Percentiles rank a stretch among this genome's conserved stretches.
phyloP scores from a whole-genome alignment of 108 stramenopile genomes.

The Cyclostephanos tholiformis region DNA sequence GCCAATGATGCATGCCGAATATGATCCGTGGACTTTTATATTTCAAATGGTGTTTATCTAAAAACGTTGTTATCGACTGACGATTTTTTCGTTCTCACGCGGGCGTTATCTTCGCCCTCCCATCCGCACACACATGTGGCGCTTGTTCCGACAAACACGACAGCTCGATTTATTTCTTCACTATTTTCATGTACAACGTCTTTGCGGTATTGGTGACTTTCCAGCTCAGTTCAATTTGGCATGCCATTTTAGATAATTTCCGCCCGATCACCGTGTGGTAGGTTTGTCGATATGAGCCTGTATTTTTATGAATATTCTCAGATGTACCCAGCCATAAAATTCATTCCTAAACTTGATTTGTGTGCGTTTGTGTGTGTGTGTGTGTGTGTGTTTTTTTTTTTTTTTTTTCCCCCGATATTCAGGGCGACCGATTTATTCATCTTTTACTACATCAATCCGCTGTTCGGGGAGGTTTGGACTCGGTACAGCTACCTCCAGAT shows the following conservation, averaged over 20 bases:
- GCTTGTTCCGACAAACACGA: constrained; percentile 1
- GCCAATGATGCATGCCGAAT: too few species aligned
- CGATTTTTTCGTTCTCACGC: background rate
- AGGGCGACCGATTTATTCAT: constrained; percentile 87
- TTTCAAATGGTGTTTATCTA: background rate
- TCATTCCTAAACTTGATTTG: background rate
- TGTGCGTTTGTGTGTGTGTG: background rate
- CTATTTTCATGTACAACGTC: constrained; percentile 94
- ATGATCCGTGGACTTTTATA: too few species aligned
- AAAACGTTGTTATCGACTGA: background rate
- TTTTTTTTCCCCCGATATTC: too few species aligned
- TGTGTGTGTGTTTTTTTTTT: too few species aligned
- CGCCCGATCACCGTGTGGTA: constrained; percentile 92
- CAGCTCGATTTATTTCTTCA: constrained; percentile 75
- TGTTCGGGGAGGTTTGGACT: constrained; percentile 93
- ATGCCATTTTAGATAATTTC: constrained; percentile 98
- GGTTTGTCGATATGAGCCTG: background rate
- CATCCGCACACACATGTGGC: constrained; percentile 15
- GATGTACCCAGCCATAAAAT: background rate
- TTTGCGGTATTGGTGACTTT: constrained; percentile 95
- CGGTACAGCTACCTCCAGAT: constrained; percentile 85
- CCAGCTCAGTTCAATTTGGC: constrained; percentile 91
- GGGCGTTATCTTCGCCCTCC: too few species aligned
- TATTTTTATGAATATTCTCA: background rate
- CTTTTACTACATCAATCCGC: constrained; percentile 76